Percentiles rank a stretch among this genome's conserved stretches.
phyloP scores from a whole-genome alignment of 2,329 filamentous ascomycete genomes.

The Lasiodiplodia theobromae region DNA sequence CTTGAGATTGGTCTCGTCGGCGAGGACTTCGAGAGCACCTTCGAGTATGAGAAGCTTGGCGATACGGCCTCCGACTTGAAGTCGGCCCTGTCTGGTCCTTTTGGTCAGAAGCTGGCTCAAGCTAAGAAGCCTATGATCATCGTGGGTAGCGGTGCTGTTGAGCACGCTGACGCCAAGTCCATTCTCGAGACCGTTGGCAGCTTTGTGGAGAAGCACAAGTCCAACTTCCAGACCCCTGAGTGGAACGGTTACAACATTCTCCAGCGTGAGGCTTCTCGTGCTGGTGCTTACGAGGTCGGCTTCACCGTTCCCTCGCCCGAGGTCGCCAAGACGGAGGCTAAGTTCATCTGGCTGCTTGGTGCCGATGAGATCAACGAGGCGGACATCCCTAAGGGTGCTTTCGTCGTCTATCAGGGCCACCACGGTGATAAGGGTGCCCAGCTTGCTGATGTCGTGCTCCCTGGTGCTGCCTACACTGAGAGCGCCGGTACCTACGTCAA shows the following conservation, averaged over 20 bases:
- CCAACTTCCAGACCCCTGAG: constrained; percentile 84
- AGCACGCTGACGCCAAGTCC: constrained; percentile 88
- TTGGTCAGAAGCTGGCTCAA: constrained; percentile 88
- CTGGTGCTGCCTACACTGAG: constrained; percentile 95
- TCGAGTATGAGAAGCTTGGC: constrained; percentile 92
- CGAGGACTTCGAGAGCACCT: constrained; percentile 90
- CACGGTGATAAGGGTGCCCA: constrained; percentile 94
- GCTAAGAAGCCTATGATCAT: constrained; percentile 97
- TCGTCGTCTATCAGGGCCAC: constrained; percentile 97
- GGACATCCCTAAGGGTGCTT: constrained; percentile 94
- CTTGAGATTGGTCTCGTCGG: constrained; percentile 92
- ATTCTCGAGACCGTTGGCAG: constrained; percentile 89
- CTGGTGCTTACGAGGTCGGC: constrained; percentile 93
- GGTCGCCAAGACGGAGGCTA: constrained; percentile 84
- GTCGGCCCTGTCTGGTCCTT: constrained; percentile 81
- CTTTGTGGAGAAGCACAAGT: constrained; percentile 92
- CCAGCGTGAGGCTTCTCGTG: constrained; percentile 89
- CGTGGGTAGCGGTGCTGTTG: constrained; percentile 88
- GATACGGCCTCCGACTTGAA: constrained; percentile 81
- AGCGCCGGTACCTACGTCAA: constrained; percentile 97
- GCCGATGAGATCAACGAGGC: constrained; percentile 87
- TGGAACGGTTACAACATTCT: constrained; percentile 99
- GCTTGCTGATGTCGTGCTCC: constrained; percentile 91
- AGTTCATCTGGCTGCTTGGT: constrained; percentile 96
- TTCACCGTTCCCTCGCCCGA: constrained; percentile 85